Base-by-base conservation (phyloP, 139 green algal genomes). In the Chlamydomonas eustigma region DNA sequence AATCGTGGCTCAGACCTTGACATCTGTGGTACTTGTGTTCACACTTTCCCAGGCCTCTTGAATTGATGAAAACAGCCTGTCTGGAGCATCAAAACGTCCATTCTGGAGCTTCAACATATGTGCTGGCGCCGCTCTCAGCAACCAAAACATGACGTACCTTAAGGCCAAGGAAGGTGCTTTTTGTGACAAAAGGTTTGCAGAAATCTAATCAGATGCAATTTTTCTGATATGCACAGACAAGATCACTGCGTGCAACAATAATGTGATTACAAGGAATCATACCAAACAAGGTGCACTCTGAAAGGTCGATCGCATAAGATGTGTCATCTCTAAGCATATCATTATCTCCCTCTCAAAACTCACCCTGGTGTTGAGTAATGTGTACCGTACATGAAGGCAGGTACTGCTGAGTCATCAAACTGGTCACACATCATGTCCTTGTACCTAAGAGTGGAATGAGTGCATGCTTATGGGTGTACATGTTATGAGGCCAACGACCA, bases 281-380 rank as follows among this genome's bases (percentile, higher is more conserved):
- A n/a, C n/a, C n/a, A n/a, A n/a, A n/a, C n/a, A n/a, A n/a, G n/a
- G n/a, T n/a, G n/a, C n/a, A n/a, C n/a, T n/a, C n/a, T n/a, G n/a
- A n/a, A n/a, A n/a, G n/a, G n/a, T n/a, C n/a, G n/a, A n/a, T n/a
- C n/a, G n/a, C n/a, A n/a, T n/a, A n/a, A n/a, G n/a, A n/a, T n/a
- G n/a, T n/a, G n/a, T n/a, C n/a, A n/a, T n/a, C n/a, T n/a, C n/a
- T n/a, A n/a, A n/a, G n/a, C n/a, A n/a, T n/a, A n/a, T n/a, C n/a
- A n/a, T n/a, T n/a, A n/a, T n/a, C n/a, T n/a, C n/a, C n/a, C 64
- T 3, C 31, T 38, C 37, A 51, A 4, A 12, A 88, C 89, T 2
- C 84, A 91, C 71, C 91, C 92, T 0, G 95, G 94, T 3, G 91
- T 93, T 50, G 89, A 96, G 90, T 98, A 99, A 84, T 98, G 95